Percentiles rank a stretch among this genome's conserved stretches.
Evolutionary conservation across 139 green algal genomes (phyloP).

Genomic region (Asterochloris sp.): DNA sequence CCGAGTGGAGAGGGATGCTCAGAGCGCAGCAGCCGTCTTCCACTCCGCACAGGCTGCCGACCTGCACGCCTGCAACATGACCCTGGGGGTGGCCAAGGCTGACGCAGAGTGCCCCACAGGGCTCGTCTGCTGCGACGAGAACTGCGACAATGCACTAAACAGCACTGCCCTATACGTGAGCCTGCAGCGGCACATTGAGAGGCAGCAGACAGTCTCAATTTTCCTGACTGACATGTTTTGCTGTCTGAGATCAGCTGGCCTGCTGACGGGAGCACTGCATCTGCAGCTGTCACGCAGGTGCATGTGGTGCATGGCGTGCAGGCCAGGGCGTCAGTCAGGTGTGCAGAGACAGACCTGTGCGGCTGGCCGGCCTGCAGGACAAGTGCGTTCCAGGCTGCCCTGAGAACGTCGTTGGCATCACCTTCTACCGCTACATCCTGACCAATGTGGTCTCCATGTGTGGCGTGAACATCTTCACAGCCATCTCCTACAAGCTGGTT

Average conservation of each 20-base stretch:
- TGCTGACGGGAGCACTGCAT: too few species aligned
- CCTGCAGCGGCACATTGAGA: background rate
- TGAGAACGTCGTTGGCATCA: constrained; percentile 36
- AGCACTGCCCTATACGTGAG: constrained; percentile 5
- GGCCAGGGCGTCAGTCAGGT: too few species aligned
- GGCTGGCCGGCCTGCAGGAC: constrained; percentile 6
- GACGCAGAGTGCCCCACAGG: constrained; percentile 21
- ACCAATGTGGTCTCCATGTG: constrained; percentile 35
- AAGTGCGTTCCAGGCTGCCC: constrained; percentile 31
- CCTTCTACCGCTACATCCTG: constrained; percentile 34
- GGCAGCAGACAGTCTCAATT: too few species aligned
- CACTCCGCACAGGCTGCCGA: too few species aligned
- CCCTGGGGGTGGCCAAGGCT: background rate
- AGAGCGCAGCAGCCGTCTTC: background rate
- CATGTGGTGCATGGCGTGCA: too few species aligned
- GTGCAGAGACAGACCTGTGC: background rate
- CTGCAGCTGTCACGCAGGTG: too few species aligned
- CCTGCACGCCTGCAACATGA: constrained; percentile 15
- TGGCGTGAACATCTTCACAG: constrained; percentile 21
- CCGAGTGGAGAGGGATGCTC: constrained; percentile 19
- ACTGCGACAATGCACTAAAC: background rate
- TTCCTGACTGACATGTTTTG: too few species aligned
- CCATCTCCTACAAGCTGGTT: constrained; percentile 1
- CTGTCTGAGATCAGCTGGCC: too few species aligned
- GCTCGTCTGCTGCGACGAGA: constrained; percentile 16